A percentile compares a stretch with the other conserved stretches of the same genome.
phyloP scores from a whole-genome alignment of 164 flowering plant species.

The Piper betle region DNA sequence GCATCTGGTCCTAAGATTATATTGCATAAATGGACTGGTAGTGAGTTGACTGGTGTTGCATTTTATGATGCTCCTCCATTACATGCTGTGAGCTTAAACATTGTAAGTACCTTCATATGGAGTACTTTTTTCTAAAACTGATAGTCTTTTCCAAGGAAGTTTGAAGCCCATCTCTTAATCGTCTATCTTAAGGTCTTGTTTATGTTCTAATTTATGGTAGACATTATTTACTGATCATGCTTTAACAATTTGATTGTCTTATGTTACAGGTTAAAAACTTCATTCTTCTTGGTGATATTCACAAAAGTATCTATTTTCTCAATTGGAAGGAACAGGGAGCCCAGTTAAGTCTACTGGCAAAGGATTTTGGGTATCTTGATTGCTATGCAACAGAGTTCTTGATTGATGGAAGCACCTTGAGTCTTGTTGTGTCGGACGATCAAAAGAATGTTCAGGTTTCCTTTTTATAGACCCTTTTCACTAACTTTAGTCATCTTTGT shows the following conservation, averaged over 20 bases:
- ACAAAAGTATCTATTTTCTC: constrained; percentile 91
- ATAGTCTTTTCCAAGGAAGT: no score
- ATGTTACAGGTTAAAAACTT: constrained; percentile 82
- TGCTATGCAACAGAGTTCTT: constrained; percentile 89
- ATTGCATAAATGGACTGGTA: constrained; percentile 89
- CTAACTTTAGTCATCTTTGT: constrained; percentile 65
- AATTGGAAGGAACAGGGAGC: constrained; percentile 98
- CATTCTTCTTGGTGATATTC: constrained; percentile 83
- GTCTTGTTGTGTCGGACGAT: constrained; percentile 83
- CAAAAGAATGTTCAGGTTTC: constrained; percentile 91
- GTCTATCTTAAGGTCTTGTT: no score
- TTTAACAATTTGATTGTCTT: not conserved
- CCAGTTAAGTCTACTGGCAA: constrained; percentile 78
- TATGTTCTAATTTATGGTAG: not conserved
- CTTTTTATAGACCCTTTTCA: not conserved
- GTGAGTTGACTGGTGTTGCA: constrained; percentile 85
- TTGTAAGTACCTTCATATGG: constrained; percentile 37
- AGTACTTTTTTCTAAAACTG: not conserved
- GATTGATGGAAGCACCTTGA: constrained; percentile 89
- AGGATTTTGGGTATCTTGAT: constrained; percentile 91
- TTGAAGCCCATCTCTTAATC: not conserved
- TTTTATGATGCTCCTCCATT: constrained; percentile 92
- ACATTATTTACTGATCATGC: not conserved
- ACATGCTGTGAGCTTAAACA: constrained; percentile 91
- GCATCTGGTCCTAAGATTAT: constrained; percentile 97